Evolutionary conservation across 345 rosid genomes (phyloP).

Genomic region (Dimocarpus longan): DNA sequence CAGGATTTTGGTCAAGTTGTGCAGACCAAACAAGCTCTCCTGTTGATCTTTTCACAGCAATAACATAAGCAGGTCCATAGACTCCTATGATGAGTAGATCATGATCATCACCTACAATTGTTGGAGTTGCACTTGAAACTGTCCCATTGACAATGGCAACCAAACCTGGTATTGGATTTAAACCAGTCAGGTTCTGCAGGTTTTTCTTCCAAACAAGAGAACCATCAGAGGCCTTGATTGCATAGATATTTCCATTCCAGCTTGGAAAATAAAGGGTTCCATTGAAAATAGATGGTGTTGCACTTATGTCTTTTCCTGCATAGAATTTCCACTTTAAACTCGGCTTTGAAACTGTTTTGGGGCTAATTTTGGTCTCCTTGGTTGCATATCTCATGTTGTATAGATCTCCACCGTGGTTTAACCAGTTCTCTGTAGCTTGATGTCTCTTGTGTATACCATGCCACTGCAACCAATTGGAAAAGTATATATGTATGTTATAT

Average conservation of each 20-base stretch:
- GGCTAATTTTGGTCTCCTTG: slow-evolving; percentile 26
- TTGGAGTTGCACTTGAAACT: not conserved
- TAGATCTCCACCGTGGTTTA: slow-evolving; percentile 32
- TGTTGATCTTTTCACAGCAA: not conserved
- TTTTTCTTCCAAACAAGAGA: not conserved
- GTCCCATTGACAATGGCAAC: not conserved
- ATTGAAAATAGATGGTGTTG: not conserved
- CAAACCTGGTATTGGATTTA: not conserved
- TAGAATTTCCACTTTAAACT: not conserved
- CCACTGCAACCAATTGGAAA: not conserved
- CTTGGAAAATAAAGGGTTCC: not conserved
- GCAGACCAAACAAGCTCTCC: not conserved
- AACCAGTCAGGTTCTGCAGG: not conserved
- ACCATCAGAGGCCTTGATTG: not conserved
- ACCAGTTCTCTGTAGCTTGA: not conserved
- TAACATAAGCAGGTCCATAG: not conserved
- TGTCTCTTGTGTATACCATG: not conserved
- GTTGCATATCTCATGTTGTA: slow-evolving; percentile 32
- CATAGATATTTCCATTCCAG: not conserved
- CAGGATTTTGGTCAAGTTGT: not conserved
- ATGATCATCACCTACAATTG: not conserved
- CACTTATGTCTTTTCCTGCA: not conserved
- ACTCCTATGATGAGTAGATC: not conserved
- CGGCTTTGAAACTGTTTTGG: slow-evolving; percentile 20
- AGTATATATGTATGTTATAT: no score